Evolutionary conservation across 805 yeast species (phyloP), one percentile per base, ranked within the genome.

Genomic region (Hanseniaspora guilliermondii): DNA sequence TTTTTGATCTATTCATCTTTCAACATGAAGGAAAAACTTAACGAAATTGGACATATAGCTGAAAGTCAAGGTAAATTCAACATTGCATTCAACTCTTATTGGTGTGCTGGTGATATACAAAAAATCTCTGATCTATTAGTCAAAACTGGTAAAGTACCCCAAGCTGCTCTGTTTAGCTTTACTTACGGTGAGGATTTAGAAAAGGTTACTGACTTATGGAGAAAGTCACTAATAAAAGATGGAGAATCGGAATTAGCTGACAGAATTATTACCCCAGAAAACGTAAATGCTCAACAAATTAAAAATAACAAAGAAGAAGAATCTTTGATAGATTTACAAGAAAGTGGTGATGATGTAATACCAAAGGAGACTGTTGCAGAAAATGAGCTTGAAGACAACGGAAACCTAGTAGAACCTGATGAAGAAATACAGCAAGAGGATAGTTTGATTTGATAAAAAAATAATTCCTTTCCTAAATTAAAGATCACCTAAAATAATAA

Each of bases 61-160:
- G 80, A 76, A 60, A 70, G 66, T n/a, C 75, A 72, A 45, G 97
- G 97, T 48, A 83, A 83, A 65, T 86, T 80, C 69, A 93, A 93
- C 67, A 73, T 89, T 56, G 95, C 97, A 25, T 93, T 88, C 73
- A 87, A 86, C 65, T 84, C 96, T 12, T 80, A 81, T 67, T 93
- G 97, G 97, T 73, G 81, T 53, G 77, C 83, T 33, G 91, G 95
- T 39, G 85, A 87, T 64, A 73, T 79, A 38, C 69, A 71, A 17
- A 73, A 75, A 41, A 84, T 89, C 60, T 74, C 82, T 53, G 77
- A 78, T 22, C 72, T 93, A 59, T 75, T 93, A 61, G 73, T 77
- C 47, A 73, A 76, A 63, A 76, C 87, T 53, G 85, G 78, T 38
- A 78, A 95, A 65, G 74, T 73, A 56, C 74, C 95, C 1, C 98